Conservation (phyloP, 139 green algal genomes). For the Asterochloris sp. region DNA sequence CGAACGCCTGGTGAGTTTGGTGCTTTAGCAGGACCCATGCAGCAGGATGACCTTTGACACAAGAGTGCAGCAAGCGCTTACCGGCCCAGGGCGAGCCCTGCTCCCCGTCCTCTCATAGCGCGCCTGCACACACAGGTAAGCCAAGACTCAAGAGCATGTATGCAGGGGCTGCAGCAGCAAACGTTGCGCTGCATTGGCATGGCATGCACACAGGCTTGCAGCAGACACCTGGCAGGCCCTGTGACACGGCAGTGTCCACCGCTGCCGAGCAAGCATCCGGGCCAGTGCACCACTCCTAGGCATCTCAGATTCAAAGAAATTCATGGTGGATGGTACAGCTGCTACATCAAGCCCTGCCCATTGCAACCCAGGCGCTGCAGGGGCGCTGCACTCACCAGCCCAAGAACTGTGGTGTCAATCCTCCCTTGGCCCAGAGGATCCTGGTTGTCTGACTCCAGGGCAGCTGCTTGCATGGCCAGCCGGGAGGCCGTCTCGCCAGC, state of each 20-base stretch:
- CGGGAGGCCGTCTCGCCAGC: conserved; percentile 17
- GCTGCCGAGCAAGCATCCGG: background rate
- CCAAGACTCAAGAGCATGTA: too few species aligned
- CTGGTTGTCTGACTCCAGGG: conserved; percentile 27
- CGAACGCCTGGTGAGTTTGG: too few species aligned
- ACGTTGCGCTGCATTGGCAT: too few species aligned
- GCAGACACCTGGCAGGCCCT: background rate
- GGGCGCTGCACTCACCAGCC: conserved; percentile 22
- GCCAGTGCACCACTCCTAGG: background rate
- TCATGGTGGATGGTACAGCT: background rate
- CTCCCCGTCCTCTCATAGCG: too few species aligned
- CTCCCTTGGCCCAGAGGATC: conserved; percentile 49
- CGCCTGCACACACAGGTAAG: too few species aligned
- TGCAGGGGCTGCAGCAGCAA: too few species aligned
- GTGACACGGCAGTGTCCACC: background rate
- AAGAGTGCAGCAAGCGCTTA: too few species aligned
- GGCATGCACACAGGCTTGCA: too few species aligned
- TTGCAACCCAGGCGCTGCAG: background rate
- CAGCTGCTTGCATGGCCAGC: conserved; percentile 22
- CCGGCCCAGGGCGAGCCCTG: too few species aligned
- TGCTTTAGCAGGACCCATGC: too few species aligned
- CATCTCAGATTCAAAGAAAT: background rate
- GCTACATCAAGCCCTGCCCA: too few species aligned
- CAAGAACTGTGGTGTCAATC: conserved; percentile 34
- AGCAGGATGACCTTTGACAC: too few species aligned